These are phyloP conservation scores for Elongisporangium undulatum DNA, from an alignment of 352 stramenopile genomes.

Conservation along the genomic window DNA sequence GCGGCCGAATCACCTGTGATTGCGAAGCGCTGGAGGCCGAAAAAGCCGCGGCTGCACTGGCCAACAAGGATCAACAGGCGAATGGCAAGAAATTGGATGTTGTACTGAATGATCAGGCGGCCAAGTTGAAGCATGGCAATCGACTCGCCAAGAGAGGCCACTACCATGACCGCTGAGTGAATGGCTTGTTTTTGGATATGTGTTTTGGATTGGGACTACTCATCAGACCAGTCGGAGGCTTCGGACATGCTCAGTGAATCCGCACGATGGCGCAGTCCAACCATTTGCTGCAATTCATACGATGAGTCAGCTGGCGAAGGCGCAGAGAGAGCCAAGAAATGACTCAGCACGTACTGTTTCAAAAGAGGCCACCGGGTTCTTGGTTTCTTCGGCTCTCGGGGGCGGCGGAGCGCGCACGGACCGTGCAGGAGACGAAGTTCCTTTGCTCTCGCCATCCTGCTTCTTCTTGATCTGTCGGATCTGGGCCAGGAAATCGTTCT, in stretches of 20 bases:
- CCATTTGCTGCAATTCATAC: slow-evolving; percentile 64
- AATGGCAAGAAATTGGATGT: slow-evolving; percentile 19
- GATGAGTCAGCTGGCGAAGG: not conserved
- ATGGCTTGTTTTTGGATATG: not conserved
- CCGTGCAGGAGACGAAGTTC: slow-evolving; percentile 11
- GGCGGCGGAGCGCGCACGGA: slow-evolving; percentile 18
- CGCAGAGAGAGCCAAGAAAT: not conserved
- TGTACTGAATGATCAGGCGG: not conserved
- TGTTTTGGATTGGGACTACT: slow-evolving; percentile 20
- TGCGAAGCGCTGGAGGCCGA: slow-evolving; percentile 18
- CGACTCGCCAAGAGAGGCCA: not conserved
- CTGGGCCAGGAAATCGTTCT: slow-evolving; percentile 74
- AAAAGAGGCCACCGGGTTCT: slow-evolving; percentile 60
- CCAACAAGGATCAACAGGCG: slow-evolving; percentile 17
- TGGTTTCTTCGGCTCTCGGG: slow-evolving; percentile 44
- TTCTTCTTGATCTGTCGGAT: slow-evolving; percentile 85
- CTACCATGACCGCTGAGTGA: not conserved
- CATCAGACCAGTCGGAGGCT: slow-evolving; percentile 84
- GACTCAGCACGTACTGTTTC: slow-evolving; percentile 29
- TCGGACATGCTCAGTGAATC: slow-evolving; percentile 83
- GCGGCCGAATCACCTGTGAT: slow-evolving; percentile 51
- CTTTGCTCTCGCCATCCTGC: slow-evolving; percentile 41
- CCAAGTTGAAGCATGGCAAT: not conserved
- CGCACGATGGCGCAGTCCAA: slow-evolving; percentile 63
- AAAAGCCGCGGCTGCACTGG: slow-evolving; percentile 3